Percentiles rank a stretch among this genome's conserved stretches.
Evolutionary conservation across 495 filamentous ascomycete genomes (phyloP).

Genomic region (Aspergillus baeticus): DNA sequence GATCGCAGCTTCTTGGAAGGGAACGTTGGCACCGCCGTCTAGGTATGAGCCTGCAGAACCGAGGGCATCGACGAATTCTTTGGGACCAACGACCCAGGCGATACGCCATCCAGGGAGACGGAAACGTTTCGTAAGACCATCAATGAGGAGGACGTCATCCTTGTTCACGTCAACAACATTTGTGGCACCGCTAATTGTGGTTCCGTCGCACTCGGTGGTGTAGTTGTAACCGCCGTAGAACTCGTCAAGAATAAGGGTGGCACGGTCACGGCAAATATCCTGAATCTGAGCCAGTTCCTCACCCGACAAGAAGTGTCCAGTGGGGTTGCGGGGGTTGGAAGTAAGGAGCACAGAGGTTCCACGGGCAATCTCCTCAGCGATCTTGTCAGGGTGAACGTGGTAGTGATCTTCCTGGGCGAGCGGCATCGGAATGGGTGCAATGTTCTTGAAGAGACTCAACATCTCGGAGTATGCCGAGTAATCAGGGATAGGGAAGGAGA

Average conservation of each 20-base stretch:
- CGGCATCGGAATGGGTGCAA: conserved; percentile 86
- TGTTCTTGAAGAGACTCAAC: conserved; percentile 89
- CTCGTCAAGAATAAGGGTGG: conserved; percentile 91
- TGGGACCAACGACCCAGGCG: conserved; percentile 92
- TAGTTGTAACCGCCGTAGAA: conserved; percentile 98
- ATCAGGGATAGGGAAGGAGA: conserved; percentile 81
- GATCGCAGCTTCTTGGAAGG: conserved; percentile 92
- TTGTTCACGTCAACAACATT: conserved; percentile 72
- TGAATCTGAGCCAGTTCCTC: conserved; percentile 84
- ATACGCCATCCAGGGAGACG: conserved; percentile 95
- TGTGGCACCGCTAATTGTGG: conserved; percentile 80
- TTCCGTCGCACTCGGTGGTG: conserved; percentile 84
- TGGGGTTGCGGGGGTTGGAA: conserved; percentile 95
- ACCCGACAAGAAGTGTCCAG: conserved; percentile 79
- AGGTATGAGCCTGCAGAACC: conserved; percentile 91
- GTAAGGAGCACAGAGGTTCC: conserved; percentile 87
- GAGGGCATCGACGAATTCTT: conserved; percentile 94
- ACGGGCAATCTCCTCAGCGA: conserved; percentile 84
- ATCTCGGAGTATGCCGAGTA: conserved; percentile 93
- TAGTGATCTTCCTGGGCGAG: conserved; percentile 81
- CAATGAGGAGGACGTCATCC: conserved; percentile 88
- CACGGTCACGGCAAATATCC: conserved; percentile 85
- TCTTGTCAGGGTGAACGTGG: conserved; percentile 88
- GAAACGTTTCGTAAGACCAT: conserved; percentile 96
- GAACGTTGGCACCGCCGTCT: conserved; percentile 92